phyloP scores from a whole-genome alignment of 1,284 basidiomycete genomes.

The Ustilago lituana region DNA sequence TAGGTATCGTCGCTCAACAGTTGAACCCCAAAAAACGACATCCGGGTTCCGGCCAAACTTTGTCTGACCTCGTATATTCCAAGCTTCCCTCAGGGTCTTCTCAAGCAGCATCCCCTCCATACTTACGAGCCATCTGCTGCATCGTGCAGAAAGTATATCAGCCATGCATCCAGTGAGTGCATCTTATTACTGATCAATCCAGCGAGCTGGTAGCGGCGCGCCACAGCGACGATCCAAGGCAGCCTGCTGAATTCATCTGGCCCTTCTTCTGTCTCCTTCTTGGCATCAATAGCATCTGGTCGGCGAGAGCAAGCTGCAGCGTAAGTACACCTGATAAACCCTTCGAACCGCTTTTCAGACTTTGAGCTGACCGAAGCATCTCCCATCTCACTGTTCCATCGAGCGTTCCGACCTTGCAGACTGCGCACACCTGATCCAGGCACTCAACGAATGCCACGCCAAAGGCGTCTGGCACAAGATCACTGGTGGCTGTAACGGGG shows the following conservation, averaged over 20 bases:
- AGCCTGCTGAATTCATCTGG: neutral
- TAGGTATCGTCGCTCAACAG: neutral
- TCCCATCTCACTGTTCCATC: no score
- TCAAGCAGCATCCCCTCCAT: neutral
- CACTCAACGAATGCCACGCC: conserved; percentile 51
- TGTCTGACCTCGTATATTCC: conserved; percentile 39
- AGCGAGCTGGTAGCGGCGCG: no score
- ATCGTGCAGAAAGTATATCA: no score
- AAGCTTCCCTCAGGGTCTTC: conserved; percentile 9
- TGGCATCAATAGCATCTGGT: conserved; percentile 34
- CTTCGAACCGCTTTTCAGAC: neutral
- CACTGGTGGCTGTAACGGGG: conserved; percentile 54
- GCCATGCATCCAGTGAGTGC: conserved; percentile 38
- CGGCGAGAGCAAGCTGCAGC: conserved; percentile 46
- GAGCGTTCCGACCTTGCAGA: no score
- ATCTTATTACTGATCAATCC: no score
- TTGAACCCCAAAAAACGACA: neutral
- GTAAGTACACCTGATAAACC: conserved; percentile 12
- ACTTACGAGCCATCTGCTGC: no score
- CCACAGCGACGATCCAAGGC: no score
- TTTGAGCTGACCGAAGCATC: neutral
- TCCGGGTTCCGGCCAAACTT: conserved; percentile 23
- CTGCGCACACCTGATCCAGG: conserved; percentile 51
- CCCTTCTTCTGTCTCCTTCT: neutral
- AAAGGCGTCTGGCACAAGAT: conserved; percentile 44